Evolutionary conservation across 2,329 filamentous ascomycete genomes (phyloP).

Genomic region (Aspergillus aculeatus): DNA sequence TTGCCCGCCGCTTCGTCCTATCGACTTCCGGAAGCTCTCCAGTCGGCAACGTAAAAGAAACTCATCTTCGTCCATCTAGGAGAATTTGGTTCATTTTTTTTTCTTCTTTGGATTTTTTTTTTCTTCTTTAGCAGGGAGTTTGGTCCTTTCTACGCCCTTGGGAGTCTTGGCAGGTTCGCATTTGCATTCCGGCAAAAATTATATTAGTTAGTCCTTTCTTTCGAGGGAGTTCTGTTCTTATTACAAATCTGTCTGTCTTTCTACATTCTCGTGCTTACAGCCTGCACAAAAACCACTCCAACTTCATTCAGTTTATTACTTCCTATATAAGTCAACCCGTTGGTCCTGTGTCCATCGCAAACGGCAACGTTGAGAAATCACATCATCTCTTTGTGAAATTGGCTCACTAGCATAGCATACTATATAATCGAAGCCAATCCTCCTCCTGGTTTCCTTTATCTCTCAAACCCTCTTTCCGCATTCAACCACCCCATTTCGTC

Average conservation of each 20-base stretch:
- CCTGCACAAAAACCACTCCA: not conserved
- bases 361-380: not conserved
- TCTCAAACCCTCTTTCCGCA: not conserved
- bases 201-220: not conserved
- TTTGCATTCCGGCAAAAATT: not conserved
- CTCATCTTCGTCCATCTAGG: slow-evolving; percentile 12
- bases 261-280: not conserved
- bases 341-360: not conserved
- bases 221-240: not conserved
- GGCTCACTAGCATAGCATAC: not conserved
- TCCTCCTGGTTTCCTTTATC: slow-evolving; percentile 7
- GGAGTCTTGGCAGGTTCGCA: not conserved
- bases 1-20: slow-evolving; percentile 19
- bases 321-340: not conserved
- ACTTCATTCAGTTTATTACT: not conserved
- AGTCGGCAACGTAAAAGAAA: slow-evolving; percentile 32
- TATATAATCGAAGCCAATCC: not conserved
- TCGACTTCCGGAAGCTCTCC: slow-evolving; percentile 16
- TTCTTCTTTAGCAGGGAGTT: not conserved
- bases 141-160: not conserved
- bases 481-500: slow-evolving; percentile 8
- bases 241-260: not conserved
- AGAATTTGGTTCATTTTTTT: slow-evolving; percentile 9
- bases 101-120: not conserved
- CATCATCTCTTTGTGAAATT: not conserved